Percentiles rank a stretch among this genome's conserved stretches.
phyloP scores from a whole-genome alignment of 2,329 filamentous ascomycete species.

The Aspergillus viridinutans region DNA sequence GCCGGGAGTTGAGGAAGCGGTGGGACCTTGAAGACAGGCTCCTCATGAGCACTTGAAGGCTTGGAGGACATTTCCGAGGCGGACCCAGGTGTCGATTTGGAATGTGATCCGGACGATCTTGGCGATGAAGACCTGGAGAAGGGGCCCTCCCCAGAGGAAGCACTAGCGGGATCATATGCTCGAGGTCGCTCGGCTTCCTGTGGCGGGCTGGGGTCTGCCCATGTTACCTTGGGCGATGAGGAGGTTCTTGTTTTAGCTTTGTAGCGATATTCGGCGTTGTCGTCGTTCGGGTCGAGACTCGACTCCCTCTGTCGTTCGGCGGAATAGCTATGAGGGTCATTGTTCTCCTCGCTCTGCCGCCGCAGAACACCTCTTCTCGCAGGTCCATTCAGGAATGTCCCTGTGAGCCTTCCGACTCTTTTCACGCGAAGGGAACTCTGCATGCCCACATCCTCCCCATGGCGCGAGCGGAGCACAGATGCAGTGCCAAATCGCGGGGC shows the following conservation, averaged over 20 bases:
- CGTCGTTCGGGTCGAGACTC: slow-evolving; percentile 26
- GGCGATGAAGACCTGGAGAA: slow-evolving; percentile 35
- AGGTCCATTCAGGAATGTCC: slow-evolving; percentile 74
- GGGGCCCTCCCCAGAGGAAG: slow-evolving; percentile 20
- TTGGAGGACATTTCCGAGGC: slow-evolving; percentile 39
- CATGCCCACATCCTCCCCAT: slow-evolving; percentile 60
- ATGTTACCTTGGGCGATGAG: slow-evolving; percentile 35
- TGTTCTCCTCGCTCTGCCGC: slow-evolving; percentile 63
- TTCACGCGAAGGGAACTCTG: slow-evolving; percentile 76
- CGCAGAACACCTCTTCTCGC: slow-evolving; percentile 66
- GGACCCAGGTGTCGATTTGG: slow-evolving; percentile 40
- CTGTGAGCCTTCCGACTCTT: slow-evolving; percentile 68
- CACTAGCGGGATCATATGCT: slow-evolving; percentile 17
- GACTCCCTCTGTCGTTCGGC: slow-evolving; percentile 26
- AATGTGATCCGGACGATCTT: slow-evolving; percentile 31
- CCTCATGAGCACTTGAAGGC: slow-evolving; percentile 40
- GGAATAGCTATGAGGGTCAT: slow-evolving; percentile 30
- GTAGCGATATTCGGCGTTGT: slow-evolving; percentile 23
- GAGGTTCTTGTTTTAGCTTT: slow-evolving; percentile 16
- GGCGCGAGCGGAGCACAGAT: slow-evolving; percentile 38
- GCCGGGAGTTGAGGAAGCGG: slow-evolving; percentile 57
- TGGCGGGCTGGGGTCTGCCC: slow-evolving; percentile 32
- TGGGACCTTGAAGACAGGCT: slow-evolving; percentile 57
- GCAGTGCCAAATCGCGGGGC: slow-evolving; percentile 29
- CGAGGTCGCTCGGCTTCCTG: slow-evolving; percentile 20